phyloP scores from a whole-genome alignment of 257 asterid species.

The Asclepias syriaca region DNA sequence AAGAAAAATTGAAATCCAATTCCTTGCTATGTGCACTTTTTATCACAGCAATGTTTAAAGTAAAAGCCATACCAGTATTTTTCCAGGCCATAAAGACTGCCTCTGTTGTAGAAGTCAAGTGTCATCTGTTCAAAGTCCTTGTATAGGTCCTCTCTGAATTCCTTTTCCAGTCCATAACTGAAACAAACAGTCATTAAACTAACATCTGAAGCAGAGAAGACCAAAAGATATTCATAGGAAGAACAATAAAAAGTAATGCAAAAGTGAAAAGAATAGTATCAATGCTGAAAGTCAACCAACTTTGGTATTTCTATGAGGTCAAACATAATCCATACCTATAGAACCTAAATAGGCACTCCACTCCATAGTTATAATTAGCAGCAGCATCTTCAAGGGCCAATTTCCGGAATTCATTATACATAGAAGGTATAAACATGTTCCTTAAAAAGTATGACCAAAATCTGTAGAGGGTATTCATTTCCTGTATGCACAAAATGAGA shows the following conservation, averaged over 20 bases:
- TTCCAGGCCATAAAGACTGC: constrained; percentile 85
- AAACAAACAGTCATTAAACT: constrained; percentile 15
- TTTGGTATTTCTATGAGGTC: background rate
- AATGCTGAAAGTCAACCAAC: background rate
- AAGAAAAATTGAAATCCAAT: background rate
- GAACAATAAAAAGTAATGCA: background rate
- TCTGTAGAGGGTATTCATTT: constrained; percentile 86
- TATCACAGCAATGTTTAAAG: background rate
- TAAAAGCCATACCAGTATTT: constrained; percentile 64
- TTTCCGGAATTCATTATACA: constrained; percentile 79
- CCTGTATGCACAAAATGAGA: constrained; percentile 47
- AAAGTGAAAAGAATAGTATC: background rate
- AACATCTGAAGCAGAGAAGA: background rate
- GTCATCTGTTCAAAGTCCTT: constrained; percentile 74
- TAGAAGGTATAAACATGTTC: constrained; percentile 61
- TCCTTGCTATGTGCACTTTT: background rate
- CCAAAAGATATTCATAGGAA: background rate
- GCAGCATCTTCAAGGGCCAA: constrained; percentile 90
- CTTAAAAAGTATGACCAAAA: constrained; percentile 89
- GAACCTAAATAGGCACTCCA: constrained; percentile 88
- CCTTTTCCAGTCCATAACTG: constrained; percentile 92
- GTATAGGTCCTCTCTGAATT: constrained; percentile 62
- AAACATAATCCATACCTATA: constrained; percentile 52
- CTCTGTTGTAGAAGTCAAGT: constrained; percentile 58
- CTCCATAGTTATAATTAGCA: constrained; percentile 73